phyloP scores from a whole-genome alignment of 371 early-diverging fungal genomes.

The Cokeromyces recurvatus region DNA sequence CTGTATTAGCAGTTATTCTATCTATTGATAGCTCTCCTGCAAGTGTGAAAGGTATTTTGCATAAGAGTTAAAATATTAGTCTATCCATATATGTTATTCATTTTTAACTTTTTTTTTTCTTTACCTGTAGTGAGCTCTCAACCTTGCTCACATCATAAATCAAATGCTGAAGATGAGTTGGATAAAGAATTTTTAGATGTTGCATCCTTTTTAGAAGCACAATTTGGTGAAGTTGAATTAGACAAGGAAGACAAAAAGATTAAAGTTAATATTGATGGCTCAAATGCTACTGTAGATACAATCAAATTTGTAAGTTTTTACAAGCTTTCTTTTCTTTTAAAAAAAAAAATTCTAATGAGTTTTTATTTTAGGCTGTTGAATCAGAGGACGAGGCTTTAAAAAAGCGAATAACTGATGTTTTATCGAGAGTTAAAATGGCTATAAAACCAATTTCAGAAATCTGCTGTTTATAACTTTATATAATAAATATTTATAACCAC shows the following conservation, averaged over 20 bases:
- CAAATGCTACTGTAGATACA: constrained; percentile 41
- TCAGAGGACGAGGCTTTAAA: constrained; percentile 29
- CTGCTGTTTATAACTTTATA: no score
- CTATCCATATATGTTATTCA: no score
- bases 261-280: constrained; percentile 40
- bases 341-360: background rate
- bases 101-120: background rate
- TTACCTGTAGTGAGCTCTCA: constrained; percentile 28
- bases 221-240: constrained; percentile 34
- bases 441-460: constrained; percentile 27
- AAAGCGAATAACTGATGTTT: constrained; percentile 25
- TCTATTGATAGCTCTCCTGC: constrained; percentile 88
- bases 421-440: constrained; percentile 29
- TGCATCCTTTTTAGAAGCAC: constrained; percentile 34
- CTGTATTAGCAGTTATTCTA: constrained; percentile 81
- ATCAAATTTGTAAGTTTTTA: constrained; percentile 36
- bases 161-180: constrained; percentile 8
- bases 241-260: constrained; percentile 39
- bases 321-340: background rate
- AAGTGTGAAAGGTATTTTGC: constrained; percentile 86
- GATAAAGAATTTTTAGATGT: constrained; percentile 31
- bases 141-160: constrained; percentile 34
- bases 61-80: no score
- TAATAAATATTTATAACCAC: no score
- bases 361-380: constrained; percentile 19